Evolutionary conservation across 1,139 yeast species (phyloP).

Genomic region (Kurtzmaniella quercitrusa): DNA sequence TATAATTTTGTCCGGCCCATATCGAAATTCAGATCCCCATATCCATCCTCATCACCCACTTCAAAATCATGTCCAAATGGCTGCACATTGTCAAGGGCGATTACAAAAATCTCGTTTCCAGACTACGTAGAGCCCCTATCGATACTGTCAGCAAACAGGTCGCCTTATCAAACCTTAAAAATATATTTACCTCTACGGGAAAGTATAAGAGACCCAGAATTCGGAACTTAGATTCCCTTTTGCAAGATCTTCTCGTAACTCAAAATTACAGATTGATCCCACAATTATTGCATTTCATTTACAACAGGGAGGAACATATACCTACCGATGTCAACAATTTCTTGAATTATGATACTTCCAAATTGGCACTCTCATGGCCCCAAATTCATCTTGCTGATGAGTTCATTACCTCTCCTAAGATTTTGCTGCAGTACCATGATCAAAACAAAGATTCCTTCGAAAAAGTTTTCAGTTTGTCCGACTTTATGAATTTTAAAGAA

Average conservation of each 20-base stretch:
- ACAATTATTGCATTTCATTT: not conserved
- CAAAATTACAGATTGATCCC: conserved; percentile 1
- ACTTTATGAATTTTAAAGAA: not conserved
- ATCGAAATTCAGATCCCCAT: no score
- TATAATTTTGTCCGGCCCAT: no score
- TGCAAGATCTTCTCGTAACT: not conserved
- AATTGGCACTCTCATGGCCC: conserved; percentile 30
- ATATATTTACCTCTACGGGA: not conserved
- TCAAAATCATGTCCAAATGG: not conserved
- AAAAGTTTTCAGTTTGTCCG: not conserved
- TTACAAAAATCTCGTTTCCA: not conserved
- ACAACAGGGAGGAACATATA: not conserved
- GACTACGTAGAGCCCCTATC: conserved; percentile 10
- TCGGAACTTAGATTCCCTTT: not conserved
- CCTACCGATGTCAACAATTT: not conserved
- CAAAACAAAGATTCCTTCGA: not conserved
- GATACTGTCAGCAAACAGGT: conserved; percentile 4
- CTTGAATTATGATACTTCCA: not conserved
- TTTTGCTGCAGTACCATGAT: conserved; percentile 2
- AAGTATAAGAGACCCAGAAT: not conserved
- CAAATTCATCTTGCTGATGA: conserved; percentile 32
- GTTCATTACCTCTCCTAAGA: conserved; percentile 9
- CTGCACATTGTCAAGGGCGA: not conserved
- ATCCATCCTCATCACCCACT: not conserved
- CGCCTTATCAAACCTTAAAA: not conserved